Conservation (phyloP, 139 green algal genomes). For the Astrephomene gubernaculifera region DNA sequence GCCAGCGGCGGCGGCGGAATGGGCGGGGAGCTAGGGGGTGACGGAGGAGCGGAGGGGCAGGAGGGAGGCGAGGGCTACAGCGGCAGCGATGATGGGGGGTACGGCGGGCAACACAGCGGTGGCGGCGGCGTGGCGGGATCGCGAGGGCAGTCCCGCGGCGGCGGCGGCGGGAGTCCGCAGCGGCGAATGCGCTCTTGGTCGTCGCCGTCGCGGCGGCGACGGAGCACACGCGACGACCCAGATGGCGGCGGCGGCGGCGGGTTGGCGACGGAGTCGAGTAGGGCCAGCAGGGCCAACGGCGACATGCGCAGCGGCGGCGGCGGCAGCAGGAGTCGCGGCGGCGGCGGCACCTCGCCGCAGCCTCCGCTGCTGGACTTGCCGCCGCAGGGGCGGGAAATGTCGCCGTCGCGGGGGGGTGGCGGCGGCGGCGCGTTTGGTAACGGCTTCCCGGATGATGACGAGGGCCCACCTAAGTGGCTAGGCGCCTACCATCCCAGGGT, state of each 20-base stretch:
- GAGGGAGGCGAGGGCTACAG: too few species aligned
- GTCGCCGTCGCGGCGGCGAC: not conserved
- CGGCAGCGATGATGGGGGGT: not conserved
- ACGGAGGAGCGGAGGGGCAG: too few species aligned
- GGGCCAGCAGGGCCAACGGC: not conserved
- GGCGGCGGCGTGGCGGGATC: not conserved
- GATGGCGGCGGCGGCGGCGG: not conserved
- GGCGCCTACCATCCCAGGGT: slow-evolving; percentile 30
- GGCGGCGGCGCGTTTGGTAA: not conserved
- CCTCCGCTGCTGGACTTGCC: not conserved
- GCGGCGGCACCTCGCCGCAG: not conserved
- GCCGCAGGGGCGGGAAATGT: not conserved
- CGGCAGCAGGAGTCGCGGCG: not conserved
- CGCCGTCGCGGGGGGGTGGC: not conserved
- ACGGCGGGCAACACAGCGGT: not conserved
- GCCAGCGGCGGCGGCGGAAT: slow-evolving; percentile 4
- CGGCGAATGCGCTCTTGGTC: not conserved
- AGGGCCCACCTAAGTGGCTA: not conserved
- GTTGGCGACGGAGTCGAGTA: not conserved
- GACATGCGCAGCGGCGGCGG: not conserved
- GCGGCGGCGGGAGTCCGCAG: not conserved
- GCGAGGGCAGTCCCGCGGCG: not conserved
- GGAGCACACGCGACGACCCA: not conserved
- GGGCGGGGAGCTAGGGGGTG: too few species aligned
- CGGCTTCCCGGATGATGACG: not conserved